Percentiles rank a stretch among this genome's conserved stretches.
Conservation (phyloP, 306 rosid species). For the Prunus padus region DNA sequence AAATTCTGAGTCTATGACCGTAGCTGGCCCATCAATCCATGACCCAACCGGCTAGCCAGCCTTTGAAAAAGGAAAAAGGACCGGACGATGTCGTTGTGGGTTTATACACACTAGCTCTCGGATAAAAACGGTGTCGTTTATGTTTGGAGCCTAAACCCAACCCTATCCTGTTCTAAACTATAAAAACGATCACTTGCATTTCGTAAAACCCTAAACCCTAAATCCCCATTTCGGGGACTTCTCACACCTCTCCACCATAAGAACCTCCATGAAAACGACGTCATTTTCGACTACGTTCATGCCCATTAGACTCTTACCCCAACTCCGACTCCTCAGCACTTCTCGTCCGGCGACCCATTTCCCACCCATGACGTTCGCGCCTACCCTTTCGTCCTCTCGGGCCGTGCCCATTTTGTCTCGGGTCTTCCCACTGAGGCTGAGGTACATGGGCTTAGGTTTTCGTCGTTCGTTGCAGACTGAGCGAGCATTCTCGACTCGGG, state of each 20-base stretch:
- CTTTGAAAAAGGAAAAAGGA: background rate
- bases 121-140: background rate
- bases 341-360: constrained; percentile 30
- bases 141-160: background rate
- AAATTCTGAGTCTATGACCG: background rate
- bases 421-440: constrained; percentile 54
- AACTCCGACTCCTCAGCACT: constrained; percentile 53
- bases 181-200: background rate
- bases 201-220: constrained; percentile 14
- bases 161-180: background rate
- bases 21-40: background rate
- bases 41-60: background rate
- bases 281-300: constrained; percentile 24
- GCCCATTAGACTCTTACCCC: constrained; percentile 62
- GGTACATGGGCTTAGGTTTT: constrained; percentile 27
- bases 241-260: background rate
- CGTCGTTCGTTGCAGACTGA: constrained; percentile 28
- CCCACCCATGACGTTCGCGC: constrained; percentile 43
- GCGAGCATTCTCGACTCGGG: constrained; percentile 44
- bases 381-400: constrained; percentile 27
- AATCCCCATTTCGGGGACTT: constrained; percentile 14
- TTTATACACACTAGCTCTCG: background rate
- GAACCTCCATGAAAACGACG: constrained; percentile 13
- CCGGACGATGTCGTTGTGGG: background rate
- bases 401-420: constrained; percentile 43